Base-by-base conservation (phyloP, 2,329 filamentous ascomycete genomes). In the Nakataea oryzae region DNA sequence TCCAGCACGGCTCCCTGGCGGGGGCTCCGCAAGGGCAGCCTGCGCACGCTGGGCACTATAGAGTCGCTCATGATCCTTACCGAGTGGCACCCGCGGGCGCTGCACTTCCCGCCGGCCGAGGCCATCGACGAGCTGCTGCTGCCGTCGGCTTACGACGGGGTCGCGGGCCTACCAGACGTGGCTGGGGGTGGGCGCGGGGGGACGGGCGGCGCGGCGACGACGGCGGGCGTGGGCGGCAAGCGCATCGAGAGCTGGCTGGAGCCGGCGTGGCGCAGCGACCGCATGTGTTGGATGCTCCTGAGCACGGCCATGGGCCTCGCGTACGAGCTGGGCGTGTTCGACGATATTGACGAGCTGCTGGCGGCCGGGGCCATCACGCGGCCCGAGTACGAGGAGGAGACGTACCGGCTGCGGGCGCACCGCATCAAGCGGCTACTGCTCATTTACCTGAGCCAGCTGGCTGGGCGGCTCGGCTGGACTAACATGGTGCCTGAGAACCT, bases 281-380 rank as follows among this genome's bases (percentile, higher is more conserved):
- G 92, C 62, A 96, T 97, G 90, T 96, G 91, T 71, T 97, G 93
- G 93, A 97, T 97, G 91, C 79, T 97, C 17, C 81, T 97, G 32
- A 96, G 91, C 70, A 96, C 92, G 50, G 92, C 91, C 17, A 90
- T 93, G 78, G 90, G 92, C 1, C 79, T 97, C 50, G 91, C 90
- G 0, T 96, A 96, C 67, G 95, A 99, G 73, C 85, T 99, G 34
- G 95, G 95, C 13, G 91, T 99, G 2, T 99, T 97, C 68, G 95
- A 97, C 67, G 86, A 93, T 63, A 91, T 93, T 66, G 91, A 90
- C 63, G 89, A 93, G 68, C 71, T 86, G 68, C 74, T 87, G 62
- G 81, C 81, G 63, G 78, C 84, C 60, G 78, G 82, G 63, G 78
- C 82, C 64, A 85, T 86, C 66, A 81, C 81, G 21, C 78, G 84